Conservation (phyloP, 2,329 filamentous ascomycete species). For the Escovopsis sp. region DNA sequence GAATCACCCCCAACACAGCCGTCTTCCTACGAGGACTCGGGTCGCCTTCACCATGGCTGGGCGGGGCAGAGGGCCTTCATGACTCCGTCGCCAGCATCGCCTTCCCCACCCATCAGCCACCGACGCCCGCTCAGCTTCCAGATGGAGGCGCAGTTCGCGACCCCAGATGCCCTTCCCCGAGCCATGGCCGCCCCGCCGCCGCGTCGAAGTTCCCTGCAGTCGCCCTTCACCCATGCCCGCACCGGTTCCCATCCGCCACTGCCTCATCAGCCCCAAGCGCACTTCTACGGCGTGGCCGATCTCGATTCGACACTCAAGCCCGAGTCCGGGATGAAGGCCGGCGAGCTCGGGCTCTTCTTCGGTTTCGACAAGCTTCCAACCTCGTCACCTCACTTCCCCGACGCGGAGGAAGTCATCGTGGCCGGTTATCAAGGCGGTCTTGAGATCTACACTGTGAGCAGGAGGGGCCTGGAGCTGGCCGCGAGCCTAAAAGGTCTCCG, state of each 20-base stretch:
- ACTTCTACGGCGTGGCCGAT: slow-evolving; percentile 64
- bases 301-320: slow-evolving; percentile 53
- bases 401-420: slow-evolving; percentile 51
- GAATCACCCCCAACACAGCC: slow-evolving; percentile 39
- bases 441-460: slow-evolving; percentile 59
- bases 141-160: slow-evolving; percentile 30
- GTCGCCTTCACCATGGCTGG: slow-evolving; percentile 29
- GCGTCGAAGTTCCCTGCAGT: slow-evolving; percentile 35
- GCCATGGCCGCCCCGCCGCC: slow-evolving; percentile 16
- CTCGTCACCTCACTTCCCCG: slow-evolving; percentile 19
- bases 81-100: slow-evolving; percentile 29
- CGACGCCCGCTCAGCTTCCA: slow-evolving; percentile 41
- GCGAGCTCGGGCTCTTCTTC: slow-evolving; percentile 61
- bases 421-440: slow-evolving; percentile 70
- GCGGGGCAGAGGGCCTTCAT: slow-evolving; percentile 31
- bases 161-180: slow-evolving; percentile 25
- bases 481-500: slow-evolving; percentile 61
- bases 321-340: slow-evolving; percentile 42
- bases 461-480: slow-evolving; percentile 54
- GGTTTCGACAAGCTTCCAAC: slow-evolving; percentile 60
- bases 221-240: slow-evolving; percentile 32
- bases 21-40: slow-evolving; percentile 35
- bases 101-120: slow-evolving; percentile 21
- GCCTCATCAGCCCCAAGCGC: slow-evolving; percentile 60
- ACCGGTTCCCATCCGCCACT: slow-evolving; percentile 38